A percentile compares a stretch with the other conserved stretches of the same genome.
Evolutionary conservation across 305 asterid genomes (phyloP).

Genomic region (Solanum aculeatissimum): DNA sequence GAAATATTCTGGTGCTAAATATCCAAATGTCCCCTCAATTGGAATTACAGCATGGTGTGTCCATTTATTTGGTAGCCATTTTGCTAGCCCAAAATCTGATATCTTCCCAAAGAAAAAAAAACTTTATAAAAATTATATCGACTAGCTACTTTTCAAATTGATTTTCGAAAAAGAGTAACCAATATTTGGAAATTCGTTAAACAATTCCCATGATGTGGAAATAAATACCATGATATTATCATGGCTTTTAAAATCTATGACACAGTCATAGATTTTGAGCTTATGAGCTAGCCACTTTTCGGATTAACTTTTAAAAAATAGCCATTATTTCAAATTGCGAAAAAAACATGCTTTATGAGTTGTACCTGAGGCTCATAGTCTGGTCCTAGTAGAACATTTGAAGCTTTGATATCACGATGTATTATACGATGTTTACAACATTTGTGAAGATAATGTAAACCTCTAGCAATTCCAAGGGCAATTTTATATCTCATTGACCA

Average conservation of each 20-base stretch:
- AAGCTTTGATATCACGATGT: conserved; percentile 89
- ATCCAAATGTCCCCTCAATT: conserved; percentile 83
- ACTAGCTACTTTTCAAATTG: not conserved
- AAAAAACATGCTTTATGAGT: not conserved
- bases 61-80: conserved; percentile 81
- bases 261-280: not conserved
- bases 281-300: not conserved
- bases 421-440: conserved; percentile 79
- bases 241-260: not conserved
- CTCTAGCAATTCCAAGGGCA: conserved; percentile 61
- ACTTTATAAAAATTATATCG: not conserved
- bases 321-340: not conserved
- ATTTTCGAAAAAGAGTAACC: not conserved
- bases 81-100: conserved; percentile 81
- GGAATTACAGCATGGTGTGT: conserved; percentile 72
- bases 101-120: conserved; percentile 24
- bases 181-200: not conserved
- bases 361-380: conserved; percentile 69
- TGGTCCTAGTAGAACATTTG: conserved; percentile 73
- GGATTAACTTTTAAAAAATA: not conserved
- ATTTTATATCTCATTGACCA: conserved; percentile 65
- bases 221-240: not conserved
- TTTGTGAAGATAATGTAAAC: conserved; percentile 81
- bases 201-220: not conserved
- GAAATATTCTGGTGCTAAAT: conserved; percentile 77